Evolutionary conservation across 2,329 filamentous ascomycete genomes (phyloP).

Genomic region (Leptographium wingfieldii): DNA sequence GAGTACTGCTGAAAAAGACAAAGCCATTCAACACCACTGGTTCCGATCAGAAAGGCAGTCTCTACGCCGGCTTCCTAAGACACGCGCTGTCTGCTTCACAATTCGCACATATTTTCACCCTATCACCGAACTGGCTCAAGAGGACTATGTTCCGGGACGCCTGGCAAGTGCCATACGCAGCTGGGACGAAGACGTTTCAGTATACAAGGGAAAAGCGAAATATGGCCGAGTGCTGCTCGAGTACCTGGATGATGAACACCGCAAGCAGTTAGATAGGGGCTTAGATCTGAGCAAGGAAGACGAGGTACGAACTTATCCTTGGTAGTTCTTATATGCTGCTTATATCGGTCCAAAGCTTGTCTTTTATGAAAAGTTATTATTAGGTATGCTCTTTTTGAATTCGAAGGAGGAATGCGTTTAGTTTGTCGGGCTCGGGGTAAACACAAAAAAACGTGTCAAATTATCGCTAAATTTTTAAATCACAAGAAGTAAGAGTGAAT

Average conservation of each 20-base stretch:
- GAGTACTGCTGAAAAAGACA: slow-evolving; percentile 64
- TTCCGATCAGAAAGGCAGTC: slow-evolving; percentile 69
- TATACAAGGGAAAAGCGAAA: slow-evolving; percentile 66
- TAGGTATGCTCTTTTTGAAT: too few relatives aligned
- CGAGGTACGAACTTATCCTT: slow-evolving; percentile 50
- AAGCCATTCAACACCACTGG: slow-evolving; percentile 57
- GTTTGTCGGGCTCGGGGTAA: too few relatives aligned
- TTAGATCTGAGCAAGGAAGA: slow-evolving; percentile 50
- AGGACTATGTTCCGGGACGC: slow-evolving; percentile 66
- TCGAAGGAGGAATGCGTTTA: too few relatives aligned
- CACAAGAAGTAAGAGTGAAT: too few relatives aligned
- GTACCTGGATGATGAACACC: slow-evolving; percentile 62
- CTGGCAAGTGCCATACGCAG: slow-evolving; percentile 67
- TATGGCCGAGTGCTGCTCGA: slow-evolving; percentile 63
- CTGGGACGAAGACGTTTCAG: slow-evolving; percentile 65
- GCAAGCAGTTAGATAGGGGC: slow-evolving; percentile 57
- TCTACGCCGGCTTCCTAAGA: slow-evolving; percentile 47
- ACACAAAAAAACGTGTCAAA: too few relatives aligned
- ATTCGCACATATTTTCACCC: slow-evolving; percentile 72
- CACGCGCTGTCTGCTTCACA: slow-evolving; percentile 54
- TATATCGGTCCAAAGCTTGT: too few relatives aligned
- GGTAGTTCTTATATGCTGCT: slow-evolving; percentile 15
- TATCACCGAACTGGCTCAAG: slow-evolving; percentile 51
- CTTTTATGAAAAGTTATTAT: neutral
- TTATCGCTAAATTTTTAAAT: too few relatives aligned